phyloP scores from a whole-genome alignment of 352 stramenopile species.

The Phytophthora colocasiae region DNA sequence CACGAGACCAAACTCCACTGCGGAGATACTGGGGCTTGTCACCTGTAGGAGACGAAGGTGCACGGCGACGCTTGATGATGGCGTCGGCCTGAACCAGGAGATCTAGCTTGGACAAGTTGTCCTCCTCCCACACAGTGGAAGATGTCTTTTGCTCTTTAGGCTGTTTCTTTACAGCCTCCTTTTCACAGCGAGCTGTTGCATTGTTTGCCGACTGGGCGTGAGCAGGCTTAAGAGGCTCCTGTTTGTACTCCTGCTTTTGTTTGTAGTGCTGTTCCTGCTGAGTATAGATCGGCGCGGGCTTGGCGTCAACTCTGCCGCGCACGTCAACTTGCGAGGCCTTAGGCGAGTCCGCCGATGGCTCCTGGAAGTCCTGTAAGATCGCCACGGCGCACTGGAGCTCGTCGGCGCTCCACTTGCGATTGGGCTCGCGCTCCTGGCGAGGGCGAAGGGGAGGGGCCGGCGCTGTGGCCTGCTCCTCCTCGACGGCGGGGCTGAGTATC shows the following conservation, averaged over 20 bases:
- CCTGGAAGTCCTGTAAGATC: constrained; percentile 72
- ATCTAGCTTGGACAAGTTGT: constrained; percentile 61
- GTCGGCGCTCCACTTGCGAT: constrained; percentile 49
- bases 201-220: constrained; percentile 9
- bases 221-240: constrained; percentile 8
- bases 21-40: constrained; percentile 43
- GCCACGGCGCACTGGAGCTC: constrained; percentile 69
- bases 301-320: constrained; percentile 13
- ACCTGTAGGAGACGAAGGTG: constrained; percentile 10
- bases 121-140: constrained; percentile 21
- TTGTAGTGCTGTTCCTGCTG: constrained; percentile 18
- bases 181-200: constrained; percentile 8
- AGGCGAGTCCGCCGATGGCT: constrained; percentile 21
- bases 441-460: constrained; percentile 4
- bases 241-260: constrained; percentile 22
- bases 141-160: constrained; percentile 10
- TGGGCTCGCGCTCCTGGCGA: constrained; percentile 10
- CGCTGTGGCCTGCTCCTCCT: constrained; percentile 32
- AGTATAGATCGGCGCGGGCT: constrained; percentile 13
- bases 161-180: constrained; percentile 10
- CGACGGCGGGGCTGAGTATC: constrained; percentile 53
- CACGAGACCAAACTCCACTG: constrained; percentile 68
- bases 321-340: constrained; percentile 9
- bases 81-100: constrained; percentile 75
- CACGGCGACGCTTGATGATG: constrained; percentile 52